These are phyloP conservation scores for Amanita phalloides DNA, from an alignment of 768 basidiomycete genomes.

Conservation along the genomic window DNA sequence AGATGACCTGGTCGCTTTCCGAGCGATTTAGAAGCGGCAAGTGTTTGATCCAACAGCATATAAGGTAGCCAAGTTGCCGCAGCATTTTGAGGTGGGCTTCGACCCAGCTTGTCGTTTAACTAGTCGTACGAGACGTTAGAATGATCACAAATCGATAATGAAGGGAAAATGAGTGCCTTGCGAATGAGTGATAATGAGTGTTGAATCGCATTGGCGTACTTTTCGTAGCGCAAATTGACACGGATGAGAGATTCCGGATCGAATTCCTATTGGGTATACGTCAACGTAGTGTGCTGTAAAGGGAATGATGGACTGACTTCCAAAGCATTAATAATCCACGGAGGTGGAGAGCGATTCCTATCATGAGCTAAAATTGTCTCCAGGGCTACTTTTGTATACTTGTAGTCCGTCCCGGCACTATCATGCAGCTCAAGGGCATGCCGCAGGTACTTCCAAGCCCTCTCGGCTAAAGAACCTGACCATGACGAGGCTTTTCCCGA, in stretches of 20 bases:
- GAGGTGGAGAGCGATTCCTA: slow-evolving; percentile 52
- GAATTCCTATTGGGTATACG: slow-evolving; percentile 34
- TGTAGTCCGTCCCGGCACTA: slow-evolving; percentile 52
- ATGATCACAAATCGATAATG: slow-evolving; percentile 4
- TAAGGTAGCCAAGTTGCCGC: slow-evolving; percentile 75
- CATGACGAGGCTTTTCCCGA: slow-evolving; percentile 75
- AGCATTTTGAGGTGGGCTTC: slow-evolving; percentile 41
- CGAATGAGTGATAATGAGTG: slow-evolving; percentile 61
- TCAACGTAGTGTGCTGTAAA: slow-evolving; percentile 4
- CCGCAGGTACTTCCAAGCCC: slow-evolving; percentile 85
- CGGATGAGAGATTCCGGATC: slow-evolving; percentile 82
- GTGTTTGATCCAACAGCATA: slow-evolving; percentile 73
- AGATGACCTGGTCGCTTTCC: slow-evolving; percentile 38
- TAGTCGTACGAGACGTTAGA: slow-evolving; percentile 15
- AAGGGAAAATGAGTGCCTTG: slow-evolving; percentile 36
- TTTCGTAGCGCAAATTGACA: slow-evolving; percentile 67
- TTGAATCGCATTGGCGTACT: slow-evolving; percentile 67
- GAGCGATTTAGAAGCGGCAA: slow-evolving; percentile 49
- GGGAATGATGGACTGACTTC: slow-evolving; percentile 34
- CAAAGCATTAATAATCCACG: slow-evolving; percentile 73
- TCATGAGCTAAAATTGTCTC: slow-evolving; percentile 70
- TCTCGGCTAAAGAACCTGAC: slow-evolving; percentile 69
- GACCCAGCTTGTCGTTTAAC: slow-evolving; percentile 44
- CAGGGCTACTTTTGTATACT: slow-evolving; percentile 66
- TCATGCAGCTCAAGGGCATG: slow-evolving; percentile 75